Conservation (phyloP, 1,284 basidiomycete species). For the Moniliophthora roreri region DNA sequence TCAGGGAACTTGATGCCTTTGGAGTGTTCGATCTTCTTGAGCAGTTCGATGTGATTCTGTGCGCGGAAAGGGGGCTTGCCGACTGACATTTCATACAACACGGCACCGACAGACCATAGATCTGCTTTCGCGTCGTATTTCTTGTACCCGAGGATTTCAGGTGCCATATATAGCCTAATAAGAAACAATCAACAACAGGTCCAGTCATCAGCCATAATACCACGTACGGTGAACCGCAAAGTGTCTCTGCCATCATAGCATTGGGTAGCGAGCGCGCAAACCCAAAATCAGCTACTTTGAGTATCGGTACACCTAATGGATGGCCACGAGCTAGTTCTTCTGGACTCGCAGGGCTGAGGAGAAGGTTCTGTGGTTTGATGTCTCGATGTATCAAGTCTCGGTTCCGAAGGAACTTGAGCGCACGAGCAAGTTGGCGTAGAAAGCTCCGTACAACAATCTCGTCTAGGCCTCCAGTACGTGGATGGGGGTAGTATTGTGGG, state of each 20-base stretch:
- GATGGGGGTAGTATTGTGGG: slow-evolving; percentile 87
- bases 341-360: slow-evolving; percentile 81
- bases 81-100: slow-evolving; percentile 94
- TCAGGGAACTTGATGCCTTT: slow-evolving; percentile 93
- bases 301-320: slow-evolving; percentile 88
- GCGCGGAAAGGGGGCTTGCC: slow-evolving; percentile 95
- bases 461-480: slow-evolving; percentile 86
- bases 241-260: slow-evolving; percentile 93
- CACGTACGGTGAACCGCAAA: slow-evolving; percentile 94
- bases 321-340: slow-evolving; percentile 85
- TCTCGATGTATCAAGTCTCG: slow-evolving; percentile 95
- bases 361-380: slow-evolving; percentile 97
- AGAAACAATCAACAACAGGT: slow-evolving; percentile 1
- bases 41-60: slow-evolving; percentile 92
- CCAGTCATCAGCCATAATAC: background rate
- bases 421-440: slow-evolving; percentile 89
- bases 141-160: slow-evolving; percentile 95
- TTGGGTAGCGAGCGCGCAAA: slow-evolving; percentile 93
- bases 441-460: slow-evolving; percentile 93
- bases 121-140: slow-evolving; percentile 99
- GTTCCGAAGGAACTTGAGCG: slow-evolving; percentile 88
- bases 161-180: slow-evolving; percentile 95
- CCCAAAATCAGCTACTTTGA: slow-evolving; percentile 97
- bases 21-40: slow-evolving; percentile 88
- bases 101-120: slow-evolving; percentile 97